These are phyloP conservation scores for Gossypium armourianum DNA, from an alignment of 441 rosid genomes.

Conservation along the genomic window DNA sequence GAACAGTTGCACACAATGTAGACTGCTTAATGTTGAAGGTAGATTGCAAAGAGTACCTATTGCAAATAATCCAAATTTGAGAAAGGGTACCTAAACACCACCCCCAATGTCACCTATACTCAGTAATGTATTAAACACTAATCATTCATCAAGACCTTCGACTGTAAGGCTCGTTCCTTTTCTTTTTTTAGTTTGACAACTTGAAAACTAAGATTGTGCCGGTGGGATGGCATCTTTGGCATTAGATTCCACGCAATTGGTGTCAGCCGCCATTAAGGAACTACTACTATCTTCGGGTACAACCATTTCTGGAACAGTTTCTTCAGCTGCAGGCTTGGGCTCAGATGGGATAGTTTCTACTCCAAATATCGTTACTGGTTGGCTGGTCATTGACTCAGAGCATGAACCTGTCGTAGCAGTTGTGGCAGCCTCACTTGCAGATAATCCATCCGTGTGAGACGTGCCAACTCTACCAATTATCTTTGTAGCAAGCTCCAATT, in stretches of 20 bases:
- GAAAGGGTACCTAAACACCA: neutral
- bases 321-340: constrained; percentile 21
- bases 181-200: neutral
- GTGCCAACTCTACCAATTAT: constrained; percentile 15
- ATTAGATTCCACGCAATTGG: neutral
- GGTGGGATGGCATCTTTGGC: constrained; percentile 12
- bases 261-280: constrained; percentile 17
- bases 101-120: neutral
- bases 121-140: neutral
- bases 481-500: constrained; percentile 28
- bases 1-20: neutral
- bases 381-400: constrained; percentile 22
- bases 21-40: neutral
- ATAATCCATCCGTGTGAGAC: constrained; percentile 14
- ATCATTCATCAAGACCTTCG: constrained; percentile 3
- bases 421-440: constrained; percentile 11
- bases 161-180: neutral
- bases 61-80: neutral
- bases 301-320: constrained; percentile 18
- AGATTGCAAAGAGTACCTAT: neutral
- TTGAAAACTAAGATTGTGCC: neutral
- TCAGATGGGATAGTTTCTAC: constrained; percentile 22
- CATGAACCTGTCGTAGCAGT: constrained; percentile 13
- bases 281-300: constrained; percentile 18
- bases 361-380: constrained; percentile 19